Conservation (phyloP, 208 protist genomes). For the Tetramitus jugosus region DNA sequence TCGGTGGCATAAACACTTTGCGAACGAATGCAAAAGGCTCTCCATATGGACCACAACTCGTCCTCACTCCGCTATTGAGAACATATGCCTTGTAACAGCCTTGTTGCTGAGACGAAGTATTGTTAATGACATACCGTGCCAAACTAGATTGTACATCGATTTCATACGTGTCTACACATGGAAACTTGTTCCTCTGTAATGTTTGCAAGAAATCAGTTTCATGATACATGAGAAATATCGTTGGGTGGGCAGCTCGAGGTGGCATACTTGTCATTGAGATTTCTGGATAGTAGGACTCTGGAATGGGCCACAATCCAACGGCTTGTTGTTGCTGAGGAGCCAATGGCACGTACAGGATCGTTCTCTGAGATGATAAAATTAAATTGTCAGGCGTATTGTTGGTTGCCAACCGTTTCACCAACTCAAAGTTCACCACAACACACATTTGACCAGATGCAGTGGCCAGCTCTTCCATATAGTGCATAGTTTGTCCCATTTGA, state of each 20-base stretch:
- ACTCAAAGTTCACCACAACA: conserved; percentile 12
- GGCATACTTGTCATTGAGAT: neutral
- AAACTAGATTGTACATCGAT: no score
- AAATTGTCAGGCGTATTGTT: no score
- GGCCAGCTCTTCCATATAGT: neutral
- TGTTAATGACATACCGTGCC: no score
- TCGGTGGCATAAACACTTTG: neutral
- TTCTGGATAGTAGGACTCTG: neutral
- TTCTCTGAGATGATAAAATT: no score
- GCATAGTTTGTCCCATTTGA: neutral
- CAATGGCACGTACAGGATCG: no score
- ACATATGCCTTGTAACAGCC: neutral
- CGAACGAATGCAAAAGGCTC: conserved; percentile 13
- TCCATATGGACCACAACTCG: conserved; percentile 2
- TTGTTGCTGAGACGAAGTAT: neutral
- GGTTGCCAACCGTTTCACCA: neutral
- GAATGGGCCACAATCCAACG: conserved; percentile 10
- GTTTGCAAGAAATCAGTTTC: neutral
- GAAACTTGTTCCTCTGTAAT: neutral
- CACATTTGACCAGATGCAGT: neutral
- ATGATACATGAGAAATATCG: neutral
- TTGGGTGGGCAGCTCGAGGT: conserved; percentile 11
- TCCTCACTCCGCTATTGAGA: neutral
- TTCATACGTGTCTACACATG: conserved; percentile 1
- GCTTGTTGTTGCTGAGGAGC: neutral